phyloP scores from a whole-genome alignment of 192 early-diverging fungal species.

The Piromyces sp. region DNA sequence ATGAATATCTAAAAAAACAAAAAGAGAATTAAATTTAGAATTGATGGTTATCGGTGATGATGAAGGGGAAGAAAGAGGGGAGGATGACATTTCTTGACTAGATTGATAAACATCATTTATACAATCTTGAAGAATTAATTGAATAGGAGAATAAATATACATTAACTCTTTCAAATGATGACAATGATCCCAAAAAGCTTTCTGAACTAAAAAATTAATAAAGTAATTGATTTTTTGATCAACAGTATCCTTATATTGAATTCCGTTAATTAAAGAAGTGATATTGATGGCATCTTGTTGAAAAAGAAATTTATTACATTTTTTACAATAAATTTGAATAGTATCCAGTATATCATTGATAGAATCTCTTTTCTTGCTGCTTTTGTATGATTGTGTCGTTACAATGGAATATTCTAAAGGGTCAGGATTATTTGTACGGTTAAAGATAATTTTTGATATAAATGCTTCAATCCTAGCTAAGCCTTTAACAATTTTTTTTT shows the following conservation, averaged over 20 bases:
- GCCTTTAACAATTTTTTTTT: too few species aligned
- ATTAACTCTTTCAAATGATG: neutral
- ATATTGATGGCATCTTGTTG: neutral
- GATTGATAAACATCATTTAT: neutral
- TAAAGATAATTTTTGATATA: neutral
- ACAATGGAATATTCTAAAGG: neutral
- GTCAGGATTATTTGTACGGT: neutral
- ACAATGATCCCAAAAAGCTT: neutral
- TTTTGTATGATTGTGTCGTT: neutral
- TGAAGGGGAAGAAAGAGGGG: neutral
- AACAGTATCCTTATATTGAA: neutral
- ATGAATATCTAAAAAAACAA: neutral
- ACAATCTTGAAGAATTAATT: neutral
- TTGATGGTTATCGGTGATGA: neutral
- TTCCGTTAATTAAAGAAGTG: neutral
- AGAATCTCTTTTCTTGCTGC: neutral
- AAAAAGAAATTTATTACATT: neutral
- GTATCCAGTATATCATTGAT: neutral
- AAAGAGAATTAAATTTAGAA: neutral
- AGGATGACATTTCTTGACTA: neutral
- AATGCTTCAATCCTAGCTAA: neutral
- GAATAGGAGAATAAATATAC: neutral
- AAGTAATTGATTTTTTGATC: neutral
- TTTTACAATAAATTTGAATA: neutral
- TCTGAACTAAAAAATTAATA: neutral